Conservation (phyloP, 768 basidiomycete species). For the Lentinula sp. region DNA sequence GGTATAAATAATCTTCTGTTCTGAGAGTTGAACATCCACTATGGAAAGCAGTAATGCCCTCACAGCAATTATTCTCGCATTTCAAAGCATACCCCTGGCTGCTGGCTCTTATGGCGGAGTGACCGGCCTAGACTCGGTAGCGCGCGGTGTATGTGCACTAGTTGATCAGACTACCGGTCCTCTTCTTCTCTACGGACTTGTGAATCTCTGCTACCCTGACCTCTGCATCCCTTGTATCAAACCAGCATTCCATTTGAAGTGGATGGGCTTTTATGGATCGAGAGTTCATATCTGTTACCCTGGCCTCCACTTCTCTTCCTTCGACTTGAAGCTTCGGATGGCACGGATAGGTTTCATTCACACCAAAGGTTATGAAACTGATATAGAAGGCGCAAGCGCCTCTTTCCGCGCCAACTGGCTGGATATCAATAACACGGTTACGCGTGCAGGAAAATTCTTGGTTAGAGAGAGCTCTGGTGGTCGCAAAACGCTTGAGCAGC, state of each 20-base stretch:
- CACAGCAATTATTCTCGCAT: background rate
- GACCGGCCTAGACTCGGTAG: conserved; percentile 1
- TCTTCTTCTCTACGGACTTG: background rate
- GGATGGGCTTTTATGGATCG: background rate
- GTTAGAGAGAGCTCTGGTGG: background rate
- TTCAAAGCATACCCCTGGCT: background rate
- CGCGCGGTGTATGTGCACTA: background rate
- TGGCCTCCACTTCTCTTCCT: background rate
- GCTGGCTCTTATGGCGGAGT: conserved; percentile 1
- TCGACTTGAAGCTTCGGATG: background rate
- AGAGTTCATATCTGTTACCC: background rate
- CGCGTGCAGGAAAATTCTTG: background rate
- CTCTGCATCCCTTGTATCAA: background rate
- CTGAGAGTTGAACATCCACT: no score
- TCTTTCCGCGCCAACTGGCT: background rate
- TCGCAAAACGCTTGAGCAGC: background rate
- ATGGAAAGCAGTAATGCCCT: background rate
- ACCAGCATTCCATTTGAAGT: background rate
- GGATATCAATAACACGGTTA: background rate
- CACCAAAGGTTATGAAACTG: background rate
- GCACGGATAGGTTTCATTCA: conserved; percentile 1
- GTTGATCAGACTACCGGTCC: conserved; percentile 2
- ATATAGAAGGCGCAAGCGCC: background rate
- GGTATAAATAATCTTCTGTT: no score
- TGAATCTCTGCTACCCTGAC: background rate